phyloP scores from a whole-genome alignment of 164 flowering plant species.

The Amborella trichopoda region DNA sequence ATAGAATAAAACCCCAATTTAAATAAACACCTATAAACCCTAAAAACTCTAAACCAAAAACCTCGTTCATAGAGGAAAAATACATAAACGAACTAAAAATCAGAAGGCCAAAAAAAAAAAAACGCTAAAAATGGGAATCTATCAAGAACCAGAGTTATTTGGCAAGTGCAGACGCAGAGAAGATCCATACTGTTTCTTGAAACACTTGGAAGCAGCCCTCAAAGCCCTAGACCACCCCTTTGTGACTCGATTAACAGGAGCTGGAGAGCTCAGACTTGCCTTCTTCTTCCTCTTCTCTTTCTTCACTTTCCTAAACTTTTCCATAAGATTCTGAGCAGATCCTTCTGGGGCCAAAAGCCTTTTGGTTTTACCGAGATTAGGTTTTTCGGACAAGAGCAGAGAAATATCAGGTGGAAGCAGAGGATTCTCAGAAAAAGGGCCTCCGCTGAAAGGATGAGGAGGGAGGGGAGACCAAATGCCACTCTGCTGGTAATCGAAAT shows the following conservation, averaged over 20 bases:
- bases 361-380: conserved; percentile 7
- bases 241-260: not conserved
- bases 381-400: conserved; percentile 5
- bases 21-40: too few species aligned
- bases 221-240: conserved; percentile 37
- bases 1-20: too few species aligned
- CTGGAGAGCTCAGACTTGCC: conserved; percentile 7
- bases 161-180: conserved; percentile 18
- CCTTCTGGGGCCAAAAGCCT: too few species aligned
- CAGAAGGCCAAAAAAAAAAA: too few species aligned
- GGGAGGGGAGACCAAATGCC: conserved; percentile 79
- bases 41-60: too few species aligned
- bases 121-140: too few species aligned
- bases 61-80: too few species aligned
- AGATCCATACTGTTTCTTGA: conserved; percentile 33
- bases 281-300: conserved; percentile 10
- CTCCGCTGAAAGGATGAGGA: conserved; percentile 16
- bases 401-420: conserved; percentile 8
- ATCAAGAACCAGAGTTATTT: not conserved
- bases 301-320: conserved; percentile 5
- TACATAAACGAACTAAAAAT: too few species aligned
- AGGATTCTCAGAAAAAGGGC: not conserved
- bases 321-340: conserved; percentile 4
- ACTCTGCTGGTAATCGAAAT: conserved; percentile 81
- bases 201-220: conserved; percentile 37